Evolutionary conservation across 768 basidiomycete genomes (phyloP), one percentile per base, ranked within the genome.

Genomic region (Pleurotus ostreatus): DNA sequence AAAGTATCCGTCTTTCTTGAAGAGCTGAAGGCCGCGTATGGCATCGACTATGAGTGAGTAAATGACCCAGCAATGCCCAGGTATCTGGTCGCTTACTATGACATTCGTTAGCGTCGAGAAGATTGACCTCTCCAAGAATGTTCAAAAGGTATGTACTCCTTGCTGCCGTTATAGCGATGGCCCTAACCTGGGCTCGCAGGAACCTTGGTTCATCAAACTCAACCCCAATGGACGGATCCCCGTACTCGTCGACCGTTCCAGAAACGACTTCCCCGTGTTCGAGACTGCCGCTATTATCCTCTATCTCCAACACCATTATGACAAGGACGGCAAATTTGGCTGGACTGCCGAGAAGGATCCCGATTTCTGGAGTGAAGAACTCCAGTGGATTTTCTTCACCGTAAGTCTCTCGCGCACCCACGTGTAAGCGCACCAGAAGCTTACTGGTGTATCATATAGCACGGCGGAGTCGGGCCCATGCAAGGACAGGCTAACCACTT

Each of bases 301-400:
- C n/a, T 95, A 90, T 66, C 82, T 96, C 51, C 78, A 78, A 18
- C 86, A 91, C 65, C 82, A 87, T 65, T 94, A 88, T 64, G 94
- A 96, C 70, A 84, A 77, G 61, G 81, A 89, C n/a, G 70, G 78
- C 67, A 78, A 81, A 61, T 88, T 94, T 63, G 79, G 72, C 62
- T 92, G 88, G 70, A 78, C 86, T 61, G 70, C 75, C 3, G 69
- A 62, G 16, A 74, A 65, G 15, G 71, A 81, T 2, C 77, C 83
- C 4, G 76, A 88, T 45, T 76, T 84, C 34, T 83, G 86, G 63
- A 87, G 83, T 63, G 85, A 88, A 70, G 77, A 83, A 72, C 64
- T 91, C 20, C 91, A 92, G 65, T 95, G 92, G 94, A 83, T 94
- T 51, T 91, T 93, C 74, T 94, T 93, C 61, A 80, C 84, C 12